phyloP scores from a whole-genome alignment of 768 basidiomycete genomes.

The Boletus subparvulus region DNA sequence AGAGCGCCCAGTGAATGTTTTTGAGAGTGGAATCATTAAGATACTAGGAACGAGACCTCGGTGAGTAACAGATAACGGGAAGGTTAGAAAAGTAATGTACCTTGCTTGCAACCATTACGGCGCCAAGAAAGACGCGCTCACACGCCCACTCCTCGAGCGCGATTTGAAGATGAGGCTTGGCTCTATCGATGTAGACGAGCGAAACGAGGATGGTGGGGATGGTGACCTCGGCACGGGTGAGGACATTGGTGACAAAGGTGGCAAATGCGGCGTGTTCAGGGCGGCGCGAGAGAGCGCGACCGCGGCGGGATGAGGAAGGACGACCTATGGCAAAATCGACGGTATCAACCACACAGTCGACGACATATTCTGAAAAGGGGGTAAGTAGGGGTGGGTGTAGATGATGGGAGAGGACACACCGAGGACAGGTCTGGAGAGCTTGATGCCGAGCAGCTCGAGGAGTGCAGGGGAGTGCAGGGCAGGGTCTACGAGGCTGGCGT shows the following conservation, averaged over 20 bases:
- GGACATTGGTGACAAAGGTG: slow-evolving; percentile 64
- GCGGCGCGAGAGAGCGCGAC: slow-evolving; percentile 46
- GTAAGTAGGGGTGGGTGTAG: not conserved
- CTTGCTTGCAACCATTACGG: slow-evolving; percentile 86
- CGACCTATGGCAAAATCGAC: slow-evolving; percentile 78
- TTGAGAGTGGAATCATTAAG: slow-evolving; percentile 87
- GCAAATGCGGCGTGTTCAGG: slow-evolving; percentile 58
- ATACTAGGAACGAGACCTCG: slow-evolving; percentile 46
- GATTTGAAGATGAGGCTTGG: slow-evolving; percentile 77
- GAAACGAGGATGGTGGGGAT: slow-evolving; percentile 66
- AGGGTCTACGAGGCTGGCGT: slow-evolving; percentile 60
- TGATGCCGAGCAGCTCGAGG: slow-evolving; percentile 65
- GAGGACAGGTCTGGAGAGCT: slow-evolving; percentile 59
- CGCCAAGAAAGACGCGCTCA: slow-evolving; percentile 88
- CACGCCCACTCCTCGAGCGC: slow-evolving; percentile 83
- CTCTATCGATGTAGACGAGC: slow-evolving; percentile 75
- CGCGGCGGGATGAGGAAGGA: slow-evolving; percentile 52
- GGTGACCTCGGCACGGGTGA: slow-evolving; percentile 71
- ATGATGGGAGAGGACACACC: slow-evolving; percentile 45
- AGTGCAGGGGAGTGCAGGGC: slow-evolving; percentile 62
- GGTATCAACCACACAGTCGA: slow-evolving; percentile 67
- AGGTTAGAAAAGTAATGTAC: slow-evolving; percentile 38
- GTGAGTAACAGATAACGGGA: slow-evolving; percentile 8
- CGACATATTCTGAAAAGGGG: slow-evolving; percentile 56
- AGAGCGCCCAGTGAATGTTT: slow-evolving; percentile 89